Evolutionary conservation across 495 filamentous ascomycete genomes (phyloP), one percentile per base, ranked within the genome.

Genomic region (Penicillium coffeae): DNA sequence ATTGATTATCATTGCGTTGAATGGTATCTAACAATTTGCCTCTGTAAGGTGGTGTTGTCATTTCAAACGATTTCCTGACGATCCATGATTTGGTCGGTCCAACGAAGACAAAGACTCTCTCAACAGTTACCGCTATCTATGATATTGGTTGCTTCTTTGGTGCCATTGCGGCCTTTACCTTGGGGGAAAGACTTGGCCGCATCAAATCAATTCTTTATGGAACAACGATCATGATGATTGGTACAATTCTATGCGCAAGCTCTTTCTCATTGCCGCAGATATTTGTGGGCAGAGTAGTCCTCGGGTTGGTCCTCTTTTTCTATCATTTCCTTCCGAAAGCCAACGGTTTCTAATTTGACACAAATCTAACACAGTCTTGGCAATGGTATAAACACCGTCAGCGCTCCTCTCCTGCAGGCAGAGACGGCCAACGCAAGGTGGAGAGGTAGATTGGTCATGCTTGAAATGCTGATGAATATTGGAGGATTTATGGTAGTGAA

Each of bases 361-460:
- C 6, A 6, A 13, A 33, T 33, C 13, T 6, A 3, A 1, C n/a
- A 10, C 55, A 60, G 79, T 14, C 64, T 84, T 19, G 84, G 83
- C 6, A 87, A 86, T 48, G 84, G 83, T 8, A 73, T 85, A 49
- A 85, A 86, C 45, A 83, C 79, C 0, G 72, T 80, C 2, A 82
- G 79, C 8, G 82, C 78, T 2, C 82, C 84, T 12, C 72, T 83
- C 8, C 86, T 79, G 81, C 80, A 85, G 3, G 12, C 20, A 45
- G 82, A 87, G 55, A 83, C 80, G 0, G 74, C 79, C 0, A 74
- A 80, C 45, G 69, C 73, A 0, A 68, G 70, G 42, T 79, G 74
- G 74, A 68, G 81, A 49, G 83, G 84, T 34, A 76, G 78, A 49
- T 61, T 85, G 16, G 77, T 84, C 18, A 71, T 83, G 34, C 64